Evolutionary conservation across 2,329 filamentous ascomycete species (phyloP).

Genomic region (Curvularia verruculosa): DNA sequence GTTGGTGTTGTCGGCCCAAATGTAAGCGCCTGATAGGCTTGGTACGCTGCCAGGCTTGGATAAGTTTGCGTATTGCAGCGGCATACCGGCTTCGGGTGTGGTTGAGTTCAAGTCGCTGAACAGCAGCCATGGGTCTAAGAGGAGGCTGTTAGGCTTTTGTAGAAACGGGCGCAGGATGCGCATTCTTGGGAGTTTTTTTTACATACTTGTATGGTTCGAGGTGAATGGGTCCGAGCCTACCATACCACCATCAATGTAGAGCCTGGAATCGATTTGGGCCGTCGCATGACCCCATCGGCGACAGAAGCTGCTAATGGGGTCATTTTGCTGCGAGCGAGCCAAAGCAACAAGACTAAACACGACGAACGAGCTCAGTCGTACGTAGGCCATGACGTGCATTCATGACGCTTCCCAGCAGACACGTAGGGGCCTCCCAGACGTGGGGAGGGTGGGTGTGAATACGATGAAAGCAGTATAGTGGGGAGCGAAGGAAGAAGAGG

Average conservation of each 20-base stretch:
- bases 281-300: constrained; percentile 63
- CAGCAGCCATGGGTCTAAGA: constrained; percentile 59
- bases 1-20: constrained; percentile 68
- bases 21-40: constrained; percentile 53
- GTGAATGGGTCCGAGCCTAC: constrained; percentile 44
- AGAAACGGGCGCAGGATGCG: neutral
- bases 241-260: constrained; percentile 65
- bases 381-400: constrained; percentile 41
- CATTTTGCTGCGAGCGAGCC: constrained; percentile 50
- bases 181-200: neutral
- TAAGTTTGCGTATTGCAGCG: constrained; percentile 62
- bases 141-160: constrained; percentile 18
- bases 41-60: constrained; percentile 66
- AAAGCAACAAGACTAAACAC: constrained; percentile 34
- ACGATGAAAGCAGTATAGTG: constrained; percentile 18
- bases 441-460: constrained; percentile 15
- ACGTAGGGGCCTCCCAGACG: constrained; percentile 24
- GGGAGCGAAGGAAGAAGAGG: constrained; percentile 14
- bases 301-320: constrained; percentile 61
- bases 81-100: constrained; percentile 51
- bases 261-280: constrained; percentile 62
- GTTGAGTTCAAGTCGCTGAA: constrained; percentile 63
- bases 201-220: constrained; percentile 60
- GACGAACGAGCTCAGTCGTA: constrained; percentile 35
- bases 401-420: constrained; percentile 28